Conservation (phyloP, 768 basidiomycete genomes). For the Lanmaoa pseudosensibilis region DNA sequence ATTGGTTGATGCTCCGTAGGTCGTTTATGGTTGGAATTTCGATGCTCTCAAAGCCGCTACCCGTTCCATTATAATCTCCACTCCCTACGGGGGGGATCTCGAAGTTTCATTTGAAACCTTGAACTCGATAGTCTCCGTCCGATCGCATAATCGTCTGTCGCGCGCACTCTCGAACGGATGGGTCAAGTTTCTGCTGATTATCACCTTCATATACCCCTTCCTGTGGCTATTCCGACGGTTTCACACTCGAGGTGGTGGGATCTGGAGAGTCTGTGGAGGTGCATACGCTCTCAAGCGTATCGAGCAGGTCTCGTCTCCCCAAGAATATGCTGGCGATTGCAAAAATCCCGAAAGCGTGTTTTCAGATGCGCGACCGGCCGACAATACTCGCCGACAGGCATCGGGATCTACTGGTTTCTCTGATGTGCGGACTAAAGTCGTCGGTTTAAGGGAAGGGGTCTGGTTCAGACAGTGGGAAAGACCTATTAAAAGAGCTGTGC, state of each 20-base stretch:
- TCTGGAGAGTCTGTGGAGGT: constrained; percentile 74
- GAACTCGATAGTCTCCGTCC: constrained; percentile 55
- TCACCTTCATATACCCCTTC: constrained; percentile 74
- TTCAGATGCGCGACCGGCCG: background rate
- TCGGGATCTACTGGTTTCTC: constrained; percentile 32
- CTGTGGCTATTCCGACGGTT: constrained; percentile 80
- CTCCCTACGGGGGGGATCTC: constrained; percentile 37
- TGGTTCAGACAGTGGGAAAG: constrained; percentile 82
- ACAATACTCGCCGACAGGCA: background rate
- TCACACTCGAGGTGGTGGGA: constrained; percentile 63
- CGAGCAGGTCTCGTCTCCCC: constrained; percentile 17
- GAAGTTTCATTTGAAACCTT: constrained; percentile 50
- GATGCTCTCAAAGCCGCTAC: constrained; percentile 41
- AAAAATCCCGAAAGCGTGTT: constrained; percentile 6
- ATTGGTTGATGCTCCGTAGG: constrained; percentile 37
- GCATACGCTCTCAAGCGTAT: constrained; percentile 68
- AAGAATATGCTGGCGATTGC: constrained; percentile 1
- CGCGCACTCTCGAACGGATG: constrained; percentile 68
- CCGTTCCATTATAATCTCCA: constrained; percentile 38
- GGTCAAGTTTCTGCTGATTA: constrained; percentile 66
- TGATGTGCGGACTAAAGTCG: constrained; percentile 36
- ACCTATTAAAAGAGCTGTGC: constrained; percentile 61
- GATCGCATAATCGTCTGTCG: constrained; percentile 66
- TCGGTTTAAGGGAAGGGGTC: constrained; percentile 69
- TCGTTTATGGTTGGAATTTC: constrained; percentile 62